Conservation (phyloP, 1,284 basidiomycete species). For the Naganishia liquefaciens region DNA sequence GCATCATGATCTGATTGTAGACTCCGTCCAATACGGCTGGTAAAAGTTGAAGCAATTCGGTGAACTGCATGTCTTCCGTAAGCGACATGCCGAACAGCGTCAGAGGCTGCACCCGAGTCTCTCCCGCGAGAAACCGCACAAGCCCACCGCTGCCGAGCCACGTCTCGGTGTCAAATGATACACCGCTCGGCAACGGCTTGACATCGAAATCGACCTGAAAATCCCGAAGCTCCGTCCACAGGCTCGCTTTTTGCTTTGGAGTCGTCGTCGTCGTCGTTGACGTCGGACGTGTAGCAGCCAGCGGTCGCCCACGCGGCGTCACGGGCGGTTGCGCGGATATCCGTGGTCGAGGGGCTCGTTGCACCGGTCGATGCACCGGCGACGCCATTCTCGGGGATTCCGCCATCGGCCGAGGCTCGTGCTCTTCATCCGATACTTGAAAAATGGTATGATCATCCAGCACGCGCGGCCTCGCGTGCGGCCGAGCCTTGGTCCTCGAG, state of each 20-base stretch:
- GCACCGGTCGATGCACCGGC: slow-evolving; percentile 4
- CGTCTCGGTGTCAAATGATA: slow-evolving; percentile 39
- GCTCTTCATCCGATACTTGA: slow-evolving; percentile 5
- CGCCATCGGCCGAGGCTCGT: background rate
- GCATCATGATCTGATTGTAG: slow-evolving; percentile 13
- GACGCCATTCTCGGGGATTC: background rate
- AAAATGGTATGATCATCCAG: slow-evolving; percentile 33
- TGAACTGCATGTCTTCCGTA: slow-evolving; percentile 10
- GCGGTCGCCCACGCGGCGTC: background rate
- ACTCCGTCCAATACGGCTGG: slow-evolving; percentile 8
- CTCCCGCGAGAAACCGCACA: background rate
- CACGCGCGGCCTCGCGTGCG: slow-evolving; percentile 5
- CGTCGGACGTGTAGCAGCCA: background rate
- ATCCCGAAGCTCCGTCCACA: slow-evolving; percentile 51
- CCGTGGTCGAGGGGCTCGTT: slow-evolving; percentile 1
- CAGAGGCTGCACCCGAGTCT: background rate
- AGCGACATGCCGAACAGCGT: slow-evolving; percentile 15
- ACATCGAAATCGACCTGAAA: slow-evolving; percentile 52
- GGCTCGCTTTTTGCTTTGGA: slow-evolving; percentile 33
- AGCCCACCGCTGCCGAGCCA: slow-evolving; percentile 13
- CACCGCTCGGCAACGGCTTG: slow-evolving; percentile 48
- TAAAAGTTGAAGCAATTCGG: slow-evolving; percentile 11
- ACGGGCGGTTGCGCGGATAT: slow-evolving; percentile 1
- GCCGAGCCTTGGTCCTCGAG: background rate
- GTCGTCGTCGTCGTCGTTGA: background rate